Conservation (phyloP, 2,329 filamentous ascomycete genomes). For the Verticillium tricorpus region DNA sequence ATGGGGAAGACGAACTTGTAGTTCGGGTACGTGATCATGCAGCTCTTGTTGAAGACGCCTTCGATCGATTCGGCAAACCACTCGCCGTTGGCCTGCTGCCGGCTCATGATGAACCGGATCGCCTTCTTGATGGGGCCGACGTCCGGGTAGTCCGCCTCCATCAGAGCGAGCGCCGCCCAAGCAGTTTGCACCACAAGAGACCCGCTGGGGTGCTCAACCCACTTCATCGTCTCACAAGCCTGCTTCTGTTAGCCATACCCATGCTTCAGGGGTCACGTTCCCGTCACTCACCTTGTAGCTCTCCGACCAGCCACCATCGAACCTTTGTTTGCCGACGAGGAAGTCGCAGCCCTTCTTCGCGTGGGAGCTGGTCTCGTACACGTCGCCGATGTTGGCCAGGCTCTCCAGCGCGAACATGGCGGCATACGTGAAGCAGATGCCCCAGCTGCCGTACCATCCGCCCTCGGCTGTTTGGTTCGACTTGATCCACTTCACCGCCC, state of each 20-base stretch:
- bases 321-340: conserved; percentile 75
- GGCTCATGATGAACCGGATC: conserved; percentile 74
- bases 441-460: conserved; percentile 98
- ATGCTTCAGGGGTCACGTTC: neutral
- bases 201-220: conserved; percentile 66
- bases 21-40: conserved; percentile 99
- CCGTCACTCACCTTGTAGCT: conserved; percentile 62
- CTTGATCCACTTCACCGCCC: conserved; percentile 80
- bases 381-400: conserved; percentile 76
- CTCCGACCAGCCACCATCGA: conserved; percentile 95
- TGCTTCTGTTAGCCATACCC: conserved; percentile 23
- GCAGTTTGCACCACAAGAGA: conserved; percentile 93
- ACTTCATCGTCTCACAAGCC: conserved; percentile 73
- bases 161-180: conserved; percentile 78
- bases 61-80: conserved; percentile 96
- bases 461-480: conserved; percentile 72
- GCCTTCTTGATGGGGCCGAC: conserved; percentile 67
- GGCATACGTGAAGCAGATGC: conserved; percentile 96
- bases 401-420: conserved; percentile 95
- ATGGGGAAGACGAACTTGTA: conserved; percentile 97
- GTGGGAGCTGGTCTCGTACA: conserved; percentile 66
- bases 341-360: conserved; percentile 79
- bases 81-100: conserved; percentile 85
- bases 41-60: conserved; percentile 97
- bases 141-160: conserved; percentile 80